Conservation (phyloP, 2,329 filamentous ascomycete species). For the Penicillium paneum region DNA sequence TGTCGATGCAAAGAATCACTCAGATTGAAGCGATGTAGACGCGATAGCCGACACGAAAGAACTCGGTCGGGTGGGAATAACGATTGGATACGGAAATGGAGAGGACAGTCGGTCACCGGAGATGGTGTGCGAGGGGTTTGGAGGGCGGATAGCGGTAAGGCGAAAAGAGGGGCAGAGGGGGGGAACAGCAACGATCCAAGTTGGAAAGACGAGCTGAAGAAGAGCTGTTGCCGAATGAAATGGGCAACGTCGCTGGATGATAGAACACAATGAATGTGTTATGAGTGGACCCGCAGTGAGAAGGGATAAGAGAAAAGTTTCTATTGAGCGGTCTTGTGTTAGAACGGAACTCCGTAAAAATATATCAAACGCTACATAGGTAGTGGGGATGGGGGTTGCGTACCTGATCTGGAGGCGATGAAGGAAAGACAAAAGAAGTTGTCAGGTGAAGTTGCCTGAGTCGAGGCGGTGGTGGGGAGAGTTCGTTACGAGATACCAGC, state of each 20-base stretch:
- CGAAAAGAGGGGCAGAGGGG: constrained; percentile 14
- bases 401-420: constrained; percentile 5
- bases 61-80: constrained; percentile 12
- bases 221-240: constrained; percentile 5
- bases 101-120: constrained; percentile 13
- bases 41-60: constrained; percentile 8
- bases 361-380: not conserved
- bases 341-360: not conserved
- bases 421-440: constrained; percentile 12
- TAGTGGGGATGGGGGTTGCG: not conserved
- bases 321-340: not conserved
- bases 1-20: constrained; percentile 13
- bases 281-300: constrained; percentile 24
- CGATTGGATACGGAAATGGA: constrained; percentile 8
- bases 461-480: constrained; percentile 23
- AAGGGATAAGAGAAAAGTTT: constrained; percentile 16
- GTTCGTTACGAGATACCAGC: constrained; percentile 10
- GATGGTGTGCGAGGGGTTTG: constrained; percentile 18
- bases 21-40: constrained; percentile 2
- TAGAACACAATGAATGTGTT: constrained; percentile 11
- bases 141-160: constrained; percentile 13
- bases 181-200: constrained; percentile 20
- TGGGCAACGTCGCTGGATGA: constrained; percentile 11
- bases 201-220: not conserved
- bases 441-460: constrained; percentile 14